Evolutionary conservation across 2,329 filamentous ascomycete genomes (phyloP), one percentile per base, ranked within the genome.

Genomic region (Alternaria viburni): DNA sequence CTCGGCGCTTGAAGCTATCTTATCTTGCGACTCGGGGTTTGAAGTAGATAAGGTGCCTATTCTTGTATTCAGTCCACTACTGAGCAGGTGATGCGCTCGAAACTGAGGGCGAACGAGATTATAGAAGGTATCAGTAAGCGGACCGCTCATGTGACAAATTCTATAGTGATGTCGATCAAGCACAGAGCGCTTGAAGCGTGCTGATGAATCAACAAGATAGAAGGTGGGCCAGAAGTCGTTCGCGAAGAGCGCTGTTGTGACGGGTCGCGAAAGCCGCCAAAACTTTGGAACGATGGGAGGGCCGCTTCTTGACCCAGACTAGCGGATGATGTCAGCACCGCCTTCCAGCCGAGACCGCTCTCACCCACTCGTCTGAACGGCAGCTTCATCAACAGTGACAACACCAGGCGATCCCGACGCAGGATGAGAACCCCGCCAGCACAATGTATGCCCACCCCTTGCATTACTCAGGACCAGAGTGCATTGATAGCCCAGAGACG

Each of bases 311-410:
- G 23, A 28, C 17, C 21, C 25, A 19, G 52, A 36, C 36, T 44
- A 54, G 52, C 52, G 52, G 32, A 54, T 54, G 36, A 44, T 44
- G 52, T 54, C 52, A 25, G 36, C 52, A 28, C 36, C 49, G 19
- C 23, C 49, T 36, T 21, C 21, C 17, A 36, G 19, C 26, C 32
- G 32, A 41, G 15, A 41, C 15, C 36, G 28, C 30, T 52, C 7
- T 52, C 30, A 28, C 25, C 8, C 15, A 49, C 45, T 17, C 9
- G 4, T 17, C n/a, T 52, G 19, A 15, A 15, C 9, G 4, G 21
- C 49, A 41, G 5, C 28, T 51, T 41, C 19, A 9, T 52, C 19
- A 41, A 52, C 13, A 25, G n/a, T 15, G 19, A 41, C 13, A 52
- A 36, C 9, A 52, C n/a, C 49, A 17, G 1, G 15, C 17, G 8